phyloP scores from a whole-genome alignment of 495 filamentous ascomycete genomes.

The Hyaloscypha bicolor region DNA sequence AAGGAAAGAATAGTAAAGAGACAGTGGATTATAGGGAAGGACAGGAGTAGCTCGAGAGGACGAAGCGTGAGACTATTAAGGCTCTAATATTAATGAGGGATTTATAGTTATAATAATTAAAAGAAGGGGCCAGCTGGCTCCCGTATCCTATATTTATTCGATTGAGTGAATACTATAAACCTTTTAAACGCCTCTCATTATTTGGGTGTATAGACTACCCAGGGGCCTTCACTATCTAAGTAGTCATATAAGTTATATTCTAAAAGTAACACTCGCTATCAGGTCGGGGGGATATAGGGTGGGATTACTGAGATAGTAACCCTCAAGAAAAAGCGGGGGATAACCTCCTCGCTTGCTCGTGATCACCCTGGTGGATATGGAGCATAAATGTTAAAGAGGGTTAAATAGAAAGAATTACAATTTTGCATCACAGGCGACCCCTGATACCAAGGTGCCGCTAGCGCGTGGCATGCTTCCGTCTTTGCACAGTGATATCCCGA shows the following conservation, averaged over 20 bases:
- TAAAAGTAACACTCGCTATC: constrained; percentile 10
- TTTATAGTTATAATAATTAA: no score
- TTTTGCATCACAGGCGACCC: constrained; percentile 4
- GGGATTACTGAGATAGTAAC: constrained; percentile 8
- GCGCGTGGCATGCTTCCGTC: no score
- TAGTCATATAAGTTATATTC: constrained; percentile 14
- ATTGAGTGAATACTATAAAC: no score
- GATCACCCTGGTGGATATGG: constrained; percentile 12
- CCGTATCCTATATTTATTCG: no score
- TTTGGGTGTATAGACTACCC: constrained; percentile 17
- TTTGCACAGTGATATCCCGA: no score
- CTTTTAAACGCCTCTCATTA: constrained; percentile 11
- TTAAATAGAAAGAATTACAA: constrained; percentile 8
- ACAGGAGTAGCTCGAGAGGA: no score
- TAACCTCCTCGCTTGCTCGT: constrained; percentile 6
- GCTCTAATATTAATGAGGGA: no score
- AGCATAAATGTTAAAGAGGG: not conserved
- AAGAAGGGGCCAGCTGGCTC: no score
- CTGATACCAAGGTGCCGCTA: not conserved
- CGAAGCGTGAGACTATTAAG: no score
- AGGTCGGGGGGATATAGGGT: constrained; percentile 1
- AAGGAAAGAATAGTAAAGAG: no score
- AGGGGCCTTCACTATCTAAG: constrained; percentile 16
- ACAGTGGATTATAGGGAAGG: no score
- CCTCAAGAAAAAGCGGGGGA: constrained; percentile 11